Conservation (phyloP, 140 eudicot genomes). For the Bidens hawaiensis region DNA sequence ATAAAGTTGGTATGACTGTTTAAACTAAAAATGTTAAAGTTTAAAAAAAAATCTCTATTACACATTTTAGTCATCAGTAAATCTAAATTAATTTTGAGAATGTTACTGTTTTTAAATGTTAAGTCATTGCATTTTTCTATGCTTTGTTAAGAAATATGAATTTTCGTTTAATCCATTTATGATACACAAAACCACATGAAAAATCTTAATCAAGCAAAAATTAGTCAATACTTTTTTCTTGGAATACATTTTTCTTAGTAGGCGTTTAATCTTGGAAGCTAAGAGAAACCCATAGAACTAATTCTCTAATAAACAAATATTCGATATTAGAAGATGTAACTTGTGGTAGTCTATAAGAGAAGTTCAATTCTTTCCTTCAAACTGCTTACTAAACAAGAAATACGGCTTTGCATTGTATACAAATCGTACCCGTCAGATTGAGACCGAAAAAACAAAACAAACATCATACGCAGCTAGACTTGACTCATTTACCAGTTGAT, state of each 20-base stretch:
- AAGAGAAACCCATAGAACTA: slow-evolving; percentile 16
- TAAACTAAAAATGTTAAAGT: too few species aligned
- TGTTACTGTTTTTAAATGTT: too few species aligned
- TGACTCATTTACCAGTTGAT: too few species aligned
- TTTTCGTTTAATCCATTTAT: too few species aligned
- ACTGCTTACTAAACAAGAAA: neutral
- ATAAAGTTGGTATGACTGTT: too few species aligned
- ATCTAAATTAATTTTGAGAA: too few species aligned
- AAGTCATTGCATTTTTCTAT: too few species aligned
- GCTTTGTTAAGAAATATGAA: too few species aligned
- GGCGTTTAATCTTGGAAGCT: slow-evolving; percentile 21
- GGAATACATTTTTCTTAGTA: neutral
- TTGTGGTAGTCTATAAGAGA: slow-evolving; percentile 18
- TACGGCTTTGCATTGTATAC: neutral
- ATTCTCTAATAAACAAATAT: neutral
- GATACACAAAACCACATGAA: too few species aligned
- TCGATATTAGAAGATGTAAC: slow-evolving; percentile 7
- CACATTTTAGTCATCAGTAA: too few species aligned
- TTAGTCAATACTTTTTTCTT: slow-evolving; percentile 6
- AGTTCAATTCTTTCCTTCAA: neutral
- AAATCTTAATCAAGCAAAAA: neutral
- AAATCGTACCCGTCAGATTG: neutral
- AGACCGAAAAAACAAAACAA: neutral
- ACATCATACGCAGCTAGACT: too few species aligned
- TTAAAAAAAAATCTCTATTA: too few species aligned